Base-by-base conservation (phyloP, 306 rosid species). In the Quercus aquifolioides region DNA sequence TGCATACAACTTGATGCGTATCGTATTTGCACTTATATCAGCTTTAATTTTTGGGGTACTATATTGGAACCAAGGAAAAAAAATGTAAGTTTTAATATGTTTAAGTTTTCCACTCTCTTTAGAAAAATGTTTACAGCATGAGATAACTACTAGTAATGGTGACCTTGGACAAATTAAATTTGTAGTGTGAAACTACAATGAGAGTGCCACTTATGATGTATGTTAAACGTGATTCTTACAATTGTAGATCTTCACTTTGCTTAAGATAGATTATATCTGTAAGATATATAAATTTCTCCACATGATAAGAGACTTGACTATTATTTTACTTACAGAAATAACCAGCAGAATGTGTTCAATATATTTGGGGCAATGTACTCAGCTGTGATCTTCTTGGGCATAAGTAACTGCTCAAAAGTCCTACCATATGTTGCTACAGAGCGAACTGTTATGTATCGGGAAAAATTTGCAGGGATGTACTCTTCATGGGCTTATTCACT, bases 61-160 rank as follows among this genome's bases (percentile, higher is more conserved):
- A 64, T 64, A 30, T 64, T 64, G 71, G 68, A 91, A 91, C 81
- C 78, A 80, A 68, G 86, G 69, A 9, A 12, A 62, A 62, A 62
- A 62, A 25, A 4, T 62, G 38, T 62, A 25, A 62, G 69, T 62
- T 26, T 26, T 26, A 23, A 5, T 26, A 62, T 62, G 26, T 59
- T 11, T 26, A 5, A 3, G 2, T 2, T 26, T 17, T 14, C 18
- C 14, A 23, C 5, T 62, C 14, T 28, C 13, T 26, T 3, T 62
- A 23, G 13, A 62, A 5, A 25, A 62, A 5, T 38, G 46, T 38
- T 38, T 38, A 38, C 9, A 5, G 0, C 46, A 38, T 38, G 46
- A 38, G 46, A 38, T 4, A 38, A 38, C 2, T 38, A 38, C 46
- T 38, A 38, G 46, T 38, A 5, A 5, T 38, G 2, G 9, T 38